Base-by-base conservation (phyloP, 257 asterid species). In the Nicotiana otophora region DNA sequence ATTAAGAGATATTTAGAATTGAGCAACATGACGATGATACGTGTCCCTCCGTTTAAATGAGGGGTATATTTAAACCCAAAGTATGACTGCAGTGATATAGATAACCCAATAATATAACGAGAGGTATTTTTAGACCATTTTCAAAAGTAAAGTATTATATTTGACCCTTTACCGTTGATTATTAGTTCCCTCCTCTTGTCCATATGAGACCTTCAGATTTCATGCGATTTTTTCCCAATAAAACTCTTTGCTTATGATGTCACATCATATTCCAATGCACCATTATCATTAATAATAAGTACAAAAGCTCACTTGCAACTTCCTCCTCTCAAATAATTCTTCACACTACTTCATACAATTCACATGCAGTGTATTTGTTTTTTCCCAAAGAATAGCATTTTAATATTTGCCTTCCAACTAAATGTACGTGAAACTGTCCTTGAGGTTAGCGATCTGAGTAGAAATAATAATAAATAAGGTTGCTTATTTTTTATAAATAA, bases 401-500 rank as follows among this genome's bases (percentile, higher is more conserved):
- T 65, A 64, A 31, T 16, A 65, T 28, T 6, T 42, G 60, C 63
- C 17, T 77, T 72, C 80, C 69, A 83, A 26, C 63, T 80, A 36
- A 48, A 31, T 80, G 82, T 84, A 84, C 84, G 60, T 84, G 48
- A 81, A 31, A 51, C 17, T 58, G 77, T 69, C 86, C 86, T 69
- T 54, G 85, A 81, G 67, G 67, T 80, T 78, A n/a, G 84, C 76
- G 84, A 76, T 81, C 72, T 81, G 33, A 58, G 69, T 58, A 60
- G 80, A 55, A 70, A 42, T 33, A 68, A 23, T 48, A 74, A 74
- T 48, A 42, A 30, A 76, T 1, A 55, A 70, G n/a, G 36, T 58
- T 14, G 4, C 10, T 34, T 33, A 28, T 30, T 58, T 39, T 42
- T 42, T 42, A 7, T 9, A 8, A 1, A 8, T 11, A 10, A 65